phyloP scores from a whole-genome alignment of 495 filamentous ascomycete genomes.

The Stereocaulon alpinum region DNA sequence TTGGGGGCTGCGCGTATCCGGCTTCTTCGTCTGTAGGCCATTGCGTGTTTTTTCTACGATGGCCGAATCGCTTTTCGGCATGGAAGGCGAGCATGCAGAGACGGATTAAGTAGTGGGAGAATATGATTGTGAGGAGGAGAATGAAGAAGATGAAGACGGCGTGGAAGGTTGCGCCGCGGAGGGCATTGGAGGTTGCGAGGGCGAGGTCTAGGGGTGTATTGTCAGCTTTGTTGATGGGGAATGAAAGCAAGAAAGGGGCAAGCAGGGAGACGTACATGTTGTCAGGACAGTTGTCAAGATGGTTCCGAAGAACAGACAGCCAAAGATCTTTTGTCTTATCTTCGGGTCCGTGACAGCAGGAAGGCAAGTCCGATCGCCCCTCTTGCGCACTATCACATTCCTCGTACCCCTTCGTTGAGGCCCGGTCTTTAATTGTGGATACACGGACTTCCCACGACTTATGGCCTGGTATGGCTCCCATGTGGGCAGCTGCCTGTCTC shows the following conservation, averaged over 20 bases:
- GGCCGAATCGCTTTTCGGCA: background rate
- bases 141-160: constrained; percentile 69
- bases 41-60: background rate
- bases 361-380: constrained; percentile 33
- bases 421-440: background rate
- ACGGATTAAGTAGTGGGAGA: constrained; percentile 65
- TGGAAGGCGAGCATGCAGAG: constrained; percentile 53
- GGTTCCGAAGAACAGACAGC: constrained; percentile 44
- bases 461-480: background rate
- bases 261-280: constrained; percentile 41
- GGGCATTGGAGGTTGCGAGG: constrained; percentile 49
- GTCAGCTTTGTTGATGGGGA: constrained; percentile 9
- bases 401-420: background rate
- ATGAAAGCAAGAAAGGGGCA: background rate
- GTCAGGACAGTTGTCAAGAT: constrained; percentile 45
- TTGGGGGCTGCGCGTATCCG: constrained; percentile 49
- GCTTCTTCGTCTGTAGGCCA: constrained; percentile 35
- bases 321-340: constrained; percentile 45
- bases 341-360: constrained; percentile 43
- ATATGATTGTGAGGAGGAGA: constrained; percentile 60
- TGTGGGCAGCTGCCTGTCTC: constrained; percentile 1
- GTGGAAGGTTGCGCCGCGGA: constrained; percentile 51
- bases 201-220: constrained; percentile 47
- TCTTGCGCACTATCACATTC: constrained; percentile 1
- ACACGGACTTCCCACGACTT: constrained; percentile 1